A percentile compares a stretch with the other conserved stretches of the same genome.
Conservation (phyloP, 805 yeast genomes). For the Brettanomyces sp. region DNA sequence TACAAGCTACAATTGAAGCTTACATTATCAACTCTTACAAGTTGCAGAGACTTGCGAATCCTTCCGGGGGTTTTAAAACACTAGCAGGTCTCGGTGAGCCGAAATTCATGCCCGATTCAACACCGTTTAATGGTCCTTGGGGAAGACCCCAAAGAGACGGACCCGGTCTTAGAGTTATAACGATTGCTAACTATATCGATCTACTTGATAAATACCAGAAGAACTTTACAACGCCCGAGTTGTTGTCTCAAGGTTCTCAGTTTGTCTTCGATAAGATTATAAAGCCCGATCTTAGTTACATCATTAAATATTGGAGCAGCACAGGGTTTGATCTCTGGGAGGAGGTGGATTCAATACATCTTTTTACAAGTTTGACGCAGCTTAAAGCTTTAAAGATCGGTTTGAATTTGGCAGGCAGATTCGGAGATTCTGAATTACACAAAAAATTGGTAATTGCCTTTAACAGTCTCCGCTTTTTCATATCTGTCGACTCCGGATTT, state of each 20-base stretch:
- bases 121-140: slow-evolving; percentile 62
- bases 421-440: slow-evolving; percentile 22
- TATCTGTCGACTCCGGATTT: slow-evolving; percentile 34
- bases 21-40: slow-evolving; percentile 51
- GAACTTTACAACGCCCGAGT: slow-evolving; percentile 18
- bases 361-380: slow-evolving; percentile 73
- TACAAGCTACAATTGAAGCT: slow-evolving; percentile 33
- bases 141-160: slow-evolving; percentile 97
- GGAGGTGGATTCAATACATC: slow-evolving; percentile 66
- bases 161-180: slow-evolving; percentile 70
- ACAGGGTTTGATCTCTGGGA: slow-evolving; percentile 91
- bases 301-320: slow-evolving; percentile 49
- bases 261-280: slow-evolving; percentile 42
- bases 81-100: slow-evolving; percentile 80
- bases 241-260: slow-evolving; percentile 10
- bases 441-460: slow-evolving; percentile 23
- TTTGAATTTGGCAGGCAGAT: slow-evolving; percentile 27
- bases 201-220: slow-evolving; percentile 27
- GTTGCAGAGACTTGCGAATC: slow-evolving; percentile 61
- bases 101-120: slow-evolving; percentile 61
- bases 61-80: slow-evolving; percentile 51
- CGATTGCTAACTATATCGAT: slow-evolving; percentile 48
- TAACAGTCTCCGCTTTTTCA: slow-evolving; percentile 28
- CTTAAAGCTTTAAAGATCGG: slow-evolving; percentile 60
- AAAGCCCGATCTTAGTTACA: slow-evolving; percentile 62